Percentiles rank a stretch among this genome's conserved stretches.
Conservation (phyloP, 2,329 filamentous ascomycete genomes). For the Fusarium drepaniforme region DNA sequence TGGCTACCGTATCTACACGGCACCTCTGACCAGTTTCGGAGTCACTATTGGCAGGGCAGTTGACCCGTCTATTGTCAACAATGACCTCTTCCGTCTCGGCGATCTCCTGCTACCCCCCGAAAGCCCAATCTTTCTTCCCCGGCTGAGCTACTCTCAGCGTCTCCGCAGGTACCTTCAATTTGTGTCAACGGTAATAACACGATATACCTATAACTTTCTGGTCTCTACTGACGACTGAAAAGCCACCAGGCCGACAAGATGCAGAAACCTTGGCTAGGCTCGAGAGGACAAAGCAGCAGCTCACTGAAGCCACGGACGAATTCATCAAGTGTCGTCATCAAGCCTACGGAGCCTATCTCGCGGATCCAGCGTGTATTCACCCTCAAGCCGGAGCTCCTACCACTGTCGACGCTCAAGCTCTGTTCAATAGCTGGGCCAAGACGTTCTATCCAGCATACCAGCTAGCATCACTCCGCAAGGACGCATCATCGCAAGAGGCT, state of each 20-base stretch:
- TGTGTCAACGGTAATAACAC: neutral
- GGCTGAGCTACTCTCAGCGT: neutral
- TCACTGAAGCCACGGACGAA: neutral
- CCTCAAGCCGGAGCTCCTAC: neutral
- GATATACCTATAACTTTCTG: accelerated
- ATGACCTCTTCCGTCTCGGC: neutral
- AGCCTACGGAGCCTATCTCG: neutral
- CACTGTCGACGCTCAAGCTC: neutral
- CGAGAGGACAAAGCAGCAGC: neutral
- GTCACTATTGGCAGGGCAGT: neutral
- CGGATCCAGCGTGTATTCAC: neutral
- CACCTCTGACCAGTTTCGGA: neutral
- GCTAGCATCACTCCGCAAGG: neutral
- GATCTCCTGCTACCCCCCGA: neutral
- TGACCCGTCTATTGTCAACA: neutral
- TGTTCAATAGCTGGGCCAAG: neutral
- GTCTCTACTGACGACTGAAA: neutral
- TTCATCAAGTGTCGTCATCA: neutral
- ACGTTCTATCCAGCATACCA: neutral
- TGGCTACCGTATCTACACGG: neutral
- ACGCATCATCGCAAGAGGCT: neutral
- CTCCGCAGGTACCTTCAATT: neutral
- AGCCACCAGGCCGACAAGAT: neutral
- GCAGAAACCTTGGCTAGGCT: neutral
- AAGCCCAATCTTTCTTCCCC: neutral